Percentiles rank a stretch among this genome's conserved stretches.
These are phyloP conservation scores for Cryptosporidium ryanae DNA, from an alignment of 169 alveolate species.

Conservation along the genomic window DNA sequence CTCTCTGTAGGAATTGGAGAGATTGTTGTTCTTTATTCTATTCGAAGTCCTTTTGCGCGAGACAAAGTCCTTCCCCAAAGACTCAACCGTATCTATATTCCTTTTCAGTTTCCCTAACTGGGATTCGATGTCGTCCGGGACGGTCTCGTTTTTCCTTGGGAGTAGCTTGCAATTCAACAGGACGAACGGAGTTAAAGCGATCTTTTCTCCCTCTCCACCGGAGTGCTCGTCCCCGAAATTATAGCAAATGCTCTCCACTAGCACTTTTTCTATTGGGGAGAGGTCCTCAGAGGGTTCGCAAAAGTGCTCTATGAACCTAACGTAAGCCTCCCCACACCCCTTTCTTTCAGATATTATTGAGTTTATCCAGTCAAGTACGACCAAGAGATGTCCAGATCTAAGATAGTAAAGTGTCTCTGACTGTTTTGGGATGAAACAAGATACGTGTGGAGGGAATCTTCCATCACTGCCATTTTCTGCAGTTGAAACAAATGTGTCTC, in stretches of 20 bases:
- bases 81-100: slow-evolving; percentile 8
- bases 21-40: slow-evolving; percentile 56
- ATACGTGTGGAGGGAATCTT: background rate
- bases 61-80: background rate
- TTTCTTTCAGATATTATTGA: slow-evolving; percentile 13
- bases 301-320: slow-evolving; percentile 22
- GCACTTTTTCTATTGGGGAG: slow-evolving; percentile 45
- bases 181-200: slow-evolving; percentile 12
- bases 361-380: slow-evolving; percentile 40
- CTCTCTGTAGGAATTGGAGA: slow-evolving; percentile 60
- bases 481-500: slow-evolving; percentile 20
- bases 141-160: background rate
- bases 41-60: slow-evolving; percentile 47
- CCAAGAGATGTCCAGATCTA: slow-evolving; percentile 62
- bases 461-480: background rate
- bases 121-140: slow-evolving; percentile 13
- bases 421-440: slow-evolving; percentile 19
- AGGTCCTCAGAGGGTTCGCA: slow-evolving; percentile 14
- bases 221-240: slow-evolving; percentile 9
- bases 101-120: background rate
- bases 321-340: background rate
- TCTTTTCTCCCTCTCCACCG: background rate
- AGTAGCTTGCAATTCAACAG: slow-evolving; percentile 13
- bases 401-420: slow-evolving; percentile 24
- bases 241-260: slow-evolving; percentile 22